Evolutionary conservation across 306 rosid species (phyloP).

Genomic region (Trifolium subterraneum): DNA sequence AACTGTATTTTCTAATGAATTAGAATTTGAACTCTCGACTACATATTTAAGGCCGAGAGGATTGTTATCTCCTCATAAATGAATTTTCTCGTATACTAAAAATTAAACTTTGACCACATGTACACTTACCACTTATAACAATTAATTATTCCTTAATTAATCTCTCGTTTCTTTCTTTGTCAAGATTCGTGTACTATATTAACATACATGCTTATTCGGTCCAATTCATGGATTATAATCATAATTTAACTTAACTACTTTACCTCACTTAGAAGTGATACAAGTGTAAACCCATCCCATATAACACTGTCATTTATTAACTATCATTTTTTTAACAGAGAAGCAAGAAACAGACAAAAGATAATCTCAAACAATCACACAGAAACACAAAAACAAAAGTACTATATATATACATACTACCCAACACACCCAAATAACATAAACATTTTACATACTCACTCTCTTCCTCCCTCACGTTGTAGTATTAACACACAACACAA

Average conservation of each 20-base stretch:
- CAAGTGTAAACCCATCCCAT: constrained; percentile 30
- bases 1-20: no score
- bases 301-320: not conserved
- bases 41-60: no score
- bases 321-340: not conserved
- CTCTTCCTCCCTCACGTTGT: not conserved
- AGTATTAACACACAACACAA: not conserved
- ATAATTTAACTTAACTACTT: not conserved
- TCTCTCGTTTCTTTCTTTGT: not conserved
- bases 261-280: not conserved
- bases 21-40: no score
- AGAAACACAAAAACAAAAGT: constrained; percentile 9
- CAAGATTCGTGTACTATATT: not conserved
- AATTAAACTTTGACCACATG: no score
- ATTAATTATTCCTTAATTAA: not conserved
- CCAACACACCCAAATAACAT: not conserved
- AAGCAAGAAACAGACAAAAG: not conserved
- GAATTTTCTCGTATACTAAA: no score
- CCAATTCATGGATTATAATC: not conserved
- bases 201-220: constrained; percentile 11
- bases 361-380: not conserved
- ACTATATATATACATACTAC: not conserved
- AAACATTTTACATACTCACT: not conserved
- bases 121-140: no score
- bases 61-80: no score